Evolutionary conservation across 1,284 basidiomycete genomes (phyloP).

Genomic region (Cutaneotrichosporon spelunceum): DNA sequence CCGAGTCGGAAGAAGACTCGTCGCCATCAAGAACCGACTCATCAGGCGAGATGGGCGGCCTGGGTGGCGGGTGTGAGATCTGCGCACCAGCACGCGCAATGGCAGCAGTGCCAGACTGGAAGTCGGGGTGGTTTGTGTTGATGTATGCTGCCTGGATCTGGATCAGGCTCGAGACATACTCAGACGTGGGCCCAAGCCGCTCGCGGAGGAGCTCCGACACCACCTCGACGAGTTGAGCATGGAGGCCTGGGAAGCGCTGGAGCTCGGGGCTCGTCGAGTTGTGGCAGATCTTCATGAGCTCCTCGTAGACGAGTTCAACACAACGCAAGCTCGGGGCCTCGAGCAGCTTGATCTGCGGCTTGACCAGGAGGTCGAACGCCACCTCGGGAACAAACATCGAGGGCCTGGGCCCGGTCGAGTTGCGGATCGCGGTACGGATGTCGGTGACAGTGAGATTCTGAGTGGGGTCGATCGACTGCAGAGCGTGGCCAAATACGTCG

Average conservation of each 20-base stretch:
- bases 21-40: constrained; percentile 42
- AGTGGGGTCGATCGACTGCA: constrained; percentile 86
- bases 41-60: constrained; percentile 32
- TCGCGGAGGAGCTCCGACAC: constrained; percentile 94
- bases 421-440: constrained; percentile 96
- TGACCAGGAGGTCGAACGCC: constrained; percentile 95
- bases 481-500: constrained; percentile 91
- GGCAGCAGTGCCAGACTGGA: constrained; percentile 51
- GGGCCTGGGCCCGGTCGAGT: constrained; percentile 94
- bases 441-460: constrained; percentile 88
- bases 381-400: constrained; percentile 96
- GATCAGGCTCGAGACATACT: constrained; percentile 93
- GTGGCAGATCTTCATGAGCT: constrained; percentile 98
- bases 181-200: constrained; percentile 90
- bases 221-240: constrained; percentile 93
- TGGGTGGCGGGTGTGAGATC: constrained; percentile 22
- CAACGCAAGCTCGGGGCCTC: constrained; percentile 91
- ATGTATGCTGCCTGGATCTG: constrained; percentile 98
- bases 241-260: constrained; percentile 91
- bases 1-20: constrained; percentile 45
- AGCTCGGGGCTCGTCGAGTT: constrained; percentile 92
- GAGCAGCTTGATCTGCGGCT: constrained; percentile 96
- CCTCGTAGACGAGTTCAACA: constrained; percentile 97
- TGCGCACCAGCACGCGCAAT: constrained; percentile 48
- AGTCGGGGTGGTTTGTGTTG: constrained; percentile 58